Percentiles rank a stretch among this genome's conserved stretches.
phyloP scores from a whole-genome alignment of 2,329 filamentous ascomycete species.

The Xylariomycetidae sp. region DNA sequence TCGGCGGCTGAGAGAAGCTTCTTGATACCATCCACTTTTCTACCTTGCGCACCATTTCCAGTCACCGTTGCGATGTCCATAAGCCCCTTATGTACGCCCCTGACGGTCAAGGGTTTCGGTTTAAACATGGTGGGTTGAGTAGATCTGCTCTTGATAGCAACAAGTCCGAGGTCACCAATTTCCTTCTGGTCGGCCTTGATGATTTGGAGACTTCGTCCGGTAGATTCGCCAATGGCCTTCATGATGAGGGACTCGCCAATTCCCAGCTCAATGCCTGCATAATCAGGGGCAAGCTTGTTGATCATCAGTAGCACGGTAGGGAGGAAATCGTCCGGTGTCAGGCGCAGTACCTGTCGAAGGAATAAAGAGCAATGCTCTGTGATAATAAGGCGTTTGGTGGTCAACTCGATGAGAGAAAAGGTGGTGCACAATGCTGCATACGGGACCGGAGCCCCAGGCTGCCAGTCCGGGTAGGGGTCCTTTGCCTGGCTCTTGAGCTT shows the following conservation, averaged over 20 bases:
- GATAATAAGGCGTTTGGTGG: constrained; percentile 85
- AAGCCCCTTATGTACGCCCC: constrained; percentile 80
- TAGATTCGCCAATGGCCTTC: constrained; percentile 96
- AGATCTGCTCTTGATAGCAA: constrained; percentile 90
- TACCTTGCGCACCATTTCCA: constrained; percentile 81
- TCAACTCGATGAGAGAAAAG: constrained; percentile 92
- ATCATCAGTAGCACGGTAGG: constrained; percentile 93
- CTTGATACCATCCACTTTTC: constrained; percentile 93
- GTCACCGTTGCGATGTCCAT: constrained; percentile 83
- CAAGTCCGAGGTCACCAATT: constrained; percentile 89
- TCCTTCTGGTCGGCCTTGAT: constrained; percentile 97
- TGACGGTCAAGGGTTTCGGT: constrained; percentile 83
- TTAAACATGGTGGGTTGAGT: constrained; percentile 99
- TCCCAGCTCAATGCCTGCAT: constrained; percentile 93
- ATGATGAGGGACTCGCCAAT: constrained; percentile 98
- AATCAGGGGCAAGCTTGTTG: constrained; percentile 95
- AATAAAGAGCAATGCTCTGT: constrained; percentile 86
- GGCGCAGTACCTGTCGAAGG: constrained; percentile 84
- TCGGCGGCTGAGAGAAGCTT: constrained; percentile 92
- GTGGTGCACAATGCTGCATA: constrained; percentile 93
- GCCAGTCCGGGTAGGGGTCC: constrained; percentile 94
- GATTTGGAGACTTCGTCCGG: constrained; percentile 77
- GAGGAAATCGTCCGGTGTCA: constrained; percentile 83
- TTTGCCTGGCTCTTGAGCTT: constrained; percentile 64
- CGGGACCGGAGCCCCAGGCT: constrained; percentile 79